A percentile compares a stretch with the other conserved stretches of the same genome.
Conservation (phyloP, 768 basidiomycete genomes). For the Leucogyrophana mollusca region DNA sequence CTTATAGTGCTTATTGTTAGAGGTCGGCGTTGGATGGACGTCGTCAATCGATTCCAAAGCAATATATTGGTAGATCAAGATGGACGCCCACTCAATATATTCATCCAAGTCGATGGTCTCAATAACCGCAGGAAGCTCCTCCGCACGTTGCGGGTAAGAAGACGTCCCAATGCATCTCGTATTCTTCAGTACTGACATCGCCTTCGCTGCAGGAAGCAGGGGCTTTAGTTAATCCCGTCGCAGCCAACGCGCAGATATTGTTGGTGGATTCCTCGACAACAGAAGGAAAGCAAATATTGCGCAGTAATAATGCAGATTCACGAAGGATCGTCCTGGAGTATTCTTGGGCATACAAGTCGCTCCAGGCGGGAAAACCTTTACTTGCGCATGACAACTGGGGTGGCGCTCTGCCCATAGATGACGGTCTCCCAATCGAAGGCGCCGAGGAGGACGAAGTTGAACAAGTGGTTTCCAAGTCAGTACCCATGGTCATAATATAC, state of each 20-base stretch:
- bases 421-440: conserved; percentile 32
- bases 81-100: conserved; percentile 46
- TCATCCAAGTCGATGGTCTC: conserved; percentile 57
- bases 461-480: conserved; percentile 44
- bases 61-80: conserved; percentile 38
- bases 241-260: conserved; percentile 53
- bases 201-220: conserved; percentile 47
- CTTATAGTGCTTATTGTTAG: neutral
- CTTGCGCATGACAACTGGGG: conserved; percentile 55
- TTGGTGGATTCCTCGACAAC: conserved; percentile 53
- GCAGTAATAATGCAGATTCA: conserved; percentile 53
- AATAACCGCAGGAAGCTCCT: conserved; percentile 49
- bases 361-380: conserved; percentile 42
- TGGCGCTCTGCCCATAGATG: conserved; percentile 32
- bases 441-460: conserved; percentile 40
- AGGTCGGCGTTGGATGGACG: neutral
- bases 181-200: too few species aligned
- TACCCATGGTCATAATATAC: conserved; percentile 6
- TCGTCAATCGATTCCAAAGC: conserved; percentile 4
- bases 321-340: conserved; percentile 50
- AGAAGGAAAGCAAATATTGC: conserved; percentile 56
- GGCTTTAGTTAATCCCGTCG: conserved; percentile 49
- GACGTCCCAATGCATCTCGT: neutral
- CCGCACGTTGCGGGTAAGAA: conserved; percentile 45
- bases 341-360: conserved; percentile 50